Percentiles rank a stretch among this genome's conserved stretches.
phyloP scores from a whole-genome alignment of 352 stramenopile genomes.

The Phytophthora syringae region DNA sequence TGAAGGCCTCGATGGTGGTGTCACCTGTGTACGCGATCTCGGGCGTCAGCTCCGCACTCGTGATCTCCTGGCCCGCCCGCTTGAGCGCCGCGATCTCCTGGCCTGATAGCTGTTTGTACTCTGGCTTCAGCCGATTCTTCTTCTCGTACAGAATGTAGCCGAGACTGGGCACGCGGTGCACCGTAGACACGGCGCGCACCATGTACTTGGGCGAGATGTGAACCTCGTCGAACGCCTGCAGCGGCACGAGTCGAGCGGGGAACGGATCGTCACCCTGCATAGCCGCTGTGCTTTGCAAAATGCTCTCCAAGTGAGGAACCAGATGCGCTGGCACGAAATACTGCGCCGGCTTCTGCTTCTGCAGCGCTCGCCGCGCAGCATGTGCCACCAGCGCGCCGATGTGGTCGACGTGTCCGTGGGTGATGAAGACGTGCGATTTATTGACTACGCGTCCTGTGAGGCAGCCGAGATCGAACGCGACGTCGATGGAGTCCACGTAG shows the following conservation, averaged over 20 bases:
- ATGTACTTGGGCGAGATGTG: conserved; percentile 64
- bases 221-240: conserved; percentile 61
- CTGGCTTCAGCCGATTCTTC: conserved; percentile 51
- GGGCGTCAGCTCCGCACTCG: conserved; percentile 34
- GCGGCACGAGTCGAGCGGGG: conserved; percentile 50
- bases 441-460: conserved; percentile 48
- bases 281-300: conserved; percentile 54
- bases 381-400: conserved; percentile 69
- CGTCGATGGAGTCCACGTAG: conserved; percentile 75
- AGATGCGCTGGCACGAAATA: conserved; percentile 79
- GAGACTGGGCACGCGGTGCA: conserved; percentile 77
- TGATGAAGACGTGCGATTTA: conserved; percentile 88
- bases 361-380: conserved; percentile 61
- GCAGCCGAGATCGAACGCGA: conserved; percentile 82
- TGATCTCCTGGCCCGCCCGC: conserved; percentile 56
- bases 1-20: conserved; percentile 74
- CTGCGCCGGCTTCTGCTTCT: conserved; percentile 57
- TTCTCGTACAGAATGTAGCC: conserved; percentile 80
- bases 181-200: conserved; percentile 71
- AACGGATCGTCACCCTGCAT: conserved; percentile 75
- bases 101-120: conserved; percentile 47
- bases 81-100: conserved; percentile 58
- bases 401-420: conserved; percentile 88
- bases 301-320: conserved; percentile 49
- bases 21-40: conserved; percentile 88